Base-by-base conservation (phyloP, 2,329 filamentous ascomycete species). In the Rhexocercosporidium sp. region DNA sequence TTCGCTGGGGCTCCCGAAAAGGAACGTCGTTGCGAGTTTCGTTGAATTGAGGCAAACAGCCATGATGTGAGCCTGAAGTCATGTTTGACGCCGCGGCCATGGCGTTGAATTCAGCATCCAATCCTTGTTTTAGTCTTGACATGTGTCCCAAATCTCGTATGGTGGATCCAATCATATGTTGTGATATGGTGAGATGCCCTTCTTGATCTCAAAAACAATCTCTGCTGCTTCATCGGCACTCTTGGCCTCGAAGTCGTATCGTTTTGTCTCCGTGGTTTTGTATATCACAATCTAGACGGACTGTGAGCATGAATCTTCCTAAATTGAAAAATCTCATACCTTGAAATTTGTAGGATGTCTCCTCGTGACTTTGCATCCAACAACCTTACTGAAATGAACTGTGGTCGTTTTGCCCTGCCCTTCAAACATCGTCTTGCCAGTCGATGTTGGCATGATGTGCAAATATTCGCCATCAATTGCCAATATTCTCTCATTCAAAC, bases 381-480 rank as follows among this genome's bases (percentile, higher is more conserved):
- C 87, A 6, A 96, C 91, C 65, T 91, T 92, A 74, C 88, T 91
- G 76, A 95, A 94, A 74, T 94, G 92, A 57, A 95, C 91, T 47
- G 92, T 93, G 2, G 92, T 94, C 39, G 89, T 91, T 81, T 93
- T 94, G 41, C 87, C 87, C 64, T 83, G 84, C 25, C 83, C 85
- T 65, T 90, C 88, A 67, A 88, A 85, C 66, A 88, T 80, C 12
- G 88, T 86, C 76, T 91, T 92, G 44, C 89, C 89, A 11, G 85
- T 85, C 1, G 86, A 86, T 1, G 87, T 84, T 29, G 92, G 92
- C 85, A 93, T 90, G 73, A 96, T 93, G 78, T 95, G 92, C 69
- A 96, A 88, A 77, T 94, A 96, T 77, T 96, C 93, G 67, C 92
- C 92, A 73, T 95, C 92, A 71, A 96, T 92, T 56, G 91, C 89